A percentile compares a stretch with the other conserved stretches of the same genome.
phyloP scores from a whole-genome alignment of 441 rosid genomes.

The Arabidopsis hybrid region DNA sequence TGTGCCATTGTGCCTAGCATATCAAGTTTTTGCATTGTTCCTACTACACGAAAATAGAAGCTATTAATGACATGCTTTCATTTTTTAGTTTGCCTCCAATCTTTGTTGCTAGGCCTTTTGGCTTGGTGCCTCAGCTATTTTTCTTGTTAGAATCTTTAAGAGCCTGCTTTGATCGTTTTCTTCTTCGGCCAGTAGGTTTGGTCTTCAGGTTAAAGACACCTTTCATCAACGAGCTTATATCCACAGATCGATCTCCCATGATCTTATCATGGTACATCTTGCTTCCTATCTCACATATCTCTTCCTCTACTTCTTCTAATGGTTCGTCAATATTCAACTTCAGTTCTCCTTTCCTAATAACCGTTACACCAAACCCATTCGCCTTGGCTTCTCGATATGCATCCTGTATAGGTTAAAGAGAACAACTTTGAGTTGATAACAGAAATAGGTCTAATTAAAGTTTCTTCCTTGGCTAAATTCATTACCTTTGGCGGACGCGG shows the following conservation, averaged over 20 bases:
- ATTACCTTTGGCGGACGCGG: conserved; percentile 88
- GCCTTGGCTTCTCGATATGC: conserved; percentile 88
- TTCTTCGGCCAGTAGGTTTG: conserved; percentile 38
- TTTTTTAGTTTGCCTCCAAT: too few relatives aligned
- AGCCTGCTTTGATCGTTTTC: conserved; percentile 17
- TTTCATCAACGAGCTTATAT: conserved; percentile 79
- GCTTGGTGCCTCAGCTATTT: conserved; percentile 28
- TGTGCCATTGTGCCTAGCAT: too few relatives aligned
- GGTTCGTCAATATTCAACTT: conserved; percentile 79
- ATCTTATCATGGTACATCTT: conserved; percentile 84
- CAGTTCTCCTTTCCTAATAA: conserved; percentile 79
- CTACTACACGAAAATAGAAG: too few relatives aligned
- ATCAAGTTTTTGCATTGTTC: too few relatives aligned
- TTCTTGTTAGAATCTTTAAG: conserved; percentile 31
- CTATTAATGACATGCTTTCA: too few relatives aligned
- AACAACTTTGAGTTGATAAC: not conserved
- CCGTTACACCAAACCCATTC: conserved; percentile 82
- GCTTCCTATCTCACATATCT: conserved; percentile 81
- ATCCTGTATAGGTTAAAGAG: conserved; percentile 55
- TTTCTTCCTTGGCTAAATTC: conserved; percentile 17
- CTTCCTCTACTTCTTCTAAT: conserved; percentile 86
- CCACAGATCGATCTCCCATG: conserved; percentile 76
- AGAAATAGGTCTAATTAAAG: not conserved
- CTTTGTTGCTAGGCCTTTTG: not conserved
- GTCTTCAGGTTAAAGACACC: conserved; percentile 60